Conservation (phyloP, 805 yeast species). For the Kockiozyma suomiensis region DNA sequence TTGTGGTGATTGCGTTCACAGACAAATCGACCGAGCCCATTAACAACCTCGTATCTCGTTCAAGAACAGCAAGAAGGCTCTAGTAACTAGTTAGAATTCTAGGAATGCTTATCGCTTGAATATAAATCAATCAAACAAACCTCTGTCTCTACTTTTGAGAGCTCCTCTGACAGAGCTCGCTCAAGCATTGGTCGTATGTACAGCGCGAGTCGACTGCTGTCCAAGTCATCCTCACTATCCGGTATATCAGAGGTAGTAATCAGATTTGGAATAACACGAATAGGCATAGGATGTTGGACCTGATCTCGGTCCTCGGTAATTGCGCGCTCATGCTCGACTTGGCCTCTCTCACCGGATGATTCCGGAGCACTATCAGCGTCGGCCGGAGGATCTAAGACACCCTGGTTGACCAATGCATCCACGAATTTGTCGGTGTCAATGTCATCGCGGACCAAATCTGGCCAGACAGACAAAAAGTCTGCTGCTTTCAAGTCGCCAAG, state of each 20-base stretch:
- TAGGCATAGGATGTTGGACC: conserved; percentile 9
- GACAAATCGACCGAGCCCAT: conserved; percentile 25
- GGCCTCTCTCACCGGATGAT: not conserved
- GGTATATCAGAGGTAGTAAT: not conserved
- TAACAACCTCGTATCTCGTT: conserved; percentile 12
- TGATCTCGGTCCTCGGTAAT: not conserved
- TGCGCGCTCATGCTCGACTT: not conserved
- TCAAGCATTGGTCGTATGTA: conserved; percentile 2
- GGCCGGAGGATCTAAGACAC: conserved; percentile 22
- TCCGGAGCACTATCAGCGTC: not conserved
- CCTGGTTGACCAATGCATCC: conserved; percentile 27
- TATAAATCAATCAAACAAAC: conserved; percentile 10
- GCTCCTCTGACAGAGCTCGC: conserved; percentile 17
- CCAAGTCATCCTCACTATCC: not conserved
- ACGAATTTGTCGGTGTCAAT: conserved; percentile 16
- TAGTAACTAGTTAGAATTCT: not conserved
- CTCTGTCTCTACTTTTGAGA: conserved; percentile 13
- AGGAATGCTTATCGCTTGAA: not conserved
- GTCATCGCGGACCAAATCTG: conserved; percentile 15
- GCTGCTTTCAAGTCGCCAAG: conserved; percentile 8
- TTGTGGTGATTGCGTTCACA: conserved; percentile 15
- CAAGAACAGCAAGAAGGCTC: conserved; percentile 9
- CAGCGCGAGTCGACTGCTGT: not conserved
- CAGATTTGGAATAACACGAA: conserved; percentile 7
- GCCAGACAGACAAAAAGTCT: conserved; percentile 12